A percentile compares a stretch with the other conserved stretches of the same genome.
Conservation (phyloP, 495 filamentous ascomycete genomes). For the Choiromyces venosus region DNA sequence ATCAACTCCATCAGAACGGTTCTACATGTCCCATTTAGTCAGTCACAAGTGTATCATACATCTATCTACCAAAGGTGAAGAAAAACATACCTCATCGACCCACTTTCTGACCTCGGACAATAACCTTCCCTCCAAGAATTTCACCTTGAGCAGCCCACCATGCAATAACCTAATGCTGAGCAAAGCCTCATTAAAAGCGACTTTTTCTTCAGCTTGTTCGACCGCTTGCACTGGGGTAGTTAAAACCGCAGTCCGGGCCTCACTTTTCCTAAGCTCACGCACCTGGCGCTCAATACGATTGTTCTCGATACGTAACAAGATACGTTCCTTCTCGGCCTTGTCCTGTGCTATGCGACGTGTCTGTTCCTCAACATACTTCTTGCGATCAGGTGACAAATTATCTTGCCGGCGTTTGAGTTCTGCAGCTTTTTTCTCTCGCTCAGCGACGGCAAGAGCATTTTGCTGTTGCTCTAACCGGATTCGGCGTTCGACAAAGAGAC, state of each 20-base stretch:
- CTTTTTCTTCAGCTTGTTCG: neutral
- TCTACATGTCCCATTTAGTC: neutral
- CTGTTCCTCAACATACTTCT: neutral
- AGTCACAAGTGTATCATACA: neutral
- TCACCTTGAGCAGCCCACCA: neutral
- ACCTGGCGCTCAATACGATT: neutral
- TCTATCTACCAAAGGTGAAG: neutral
- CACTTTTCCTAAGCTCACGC: neutral
- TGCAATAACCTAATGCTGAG: neutral
- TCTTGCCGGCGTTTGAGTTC: neutral
- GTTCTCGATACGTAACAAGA: neutral
- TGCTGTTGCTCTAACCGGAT: neutral
- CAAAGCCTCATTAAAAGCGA: neutral
- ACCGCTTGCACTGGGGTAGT: neutral
- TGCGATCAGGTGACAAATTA: neutral
- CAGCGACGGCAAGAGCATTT: neutral
- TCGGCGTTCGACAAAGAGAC: neutral
- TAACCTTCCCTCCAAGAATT: neutral
- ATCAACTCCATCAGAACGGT: neutral
- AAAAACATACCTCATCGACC: neutral
- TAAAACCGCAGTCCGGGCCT: neutral
- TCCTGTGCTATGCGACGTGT: neutral
- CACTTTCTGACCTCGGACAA: neutral
- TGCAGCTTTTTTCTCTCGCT: neutral
- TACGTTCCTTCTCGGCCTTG: neutral